A percentile compares a stretch with the other conserved stretches of the same genome.
Conservation (phyloP, 2,329 filamentous ascomycete species). For the Sporothrix sp. region DNA sequence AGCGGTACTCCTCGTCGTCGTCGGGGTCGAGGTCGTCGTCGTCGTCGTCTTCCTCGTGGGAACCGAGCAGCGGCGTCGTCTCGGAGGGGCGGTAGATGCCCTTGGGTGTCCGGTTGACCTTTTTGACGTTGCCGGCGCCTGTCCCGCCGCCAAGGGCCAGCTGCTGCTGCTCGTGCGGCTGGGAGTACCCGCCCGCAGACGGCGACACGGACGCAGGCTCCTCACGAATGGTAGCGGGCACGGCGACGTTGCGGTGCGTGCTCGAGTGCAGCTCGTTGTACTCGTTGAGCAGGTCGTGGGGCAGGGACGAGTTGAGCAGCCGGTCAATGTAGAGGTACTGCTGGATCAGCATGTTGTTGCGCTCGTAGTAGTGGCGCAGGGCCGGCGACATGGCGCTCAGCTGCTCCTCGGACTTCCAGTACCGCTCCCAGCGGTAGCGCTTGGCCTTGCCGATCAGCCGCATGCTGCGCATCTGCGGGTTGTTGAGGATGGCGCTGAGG, state of each 20-base stretch:
- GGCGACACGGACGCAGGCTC: conserved; percentile 35
- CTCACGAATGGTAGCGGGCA: conserved; percentile 69
- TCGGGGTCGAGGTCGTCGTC: conserved; percentile 34
- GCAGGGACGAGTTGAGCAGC: conserved; percentile 82
- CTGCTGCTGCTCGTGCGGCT: conserved; percentile 1
- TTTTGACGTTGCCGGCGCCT: conserved; percentile 27
- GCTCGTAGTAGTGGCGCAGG: conserved; percentile 81
- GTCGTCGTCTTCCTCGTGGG: conserved; percentile 33
- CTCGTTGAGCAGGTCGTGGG: conserved; percentile 83
- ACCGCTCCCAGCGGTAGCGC: conserved; percentile 74
- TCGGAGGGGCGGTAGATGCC: conserved; percentile 74
- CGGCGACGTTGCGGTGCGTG: conserved; percentile 44
- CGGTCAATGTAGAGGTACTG: conserved; percentile 92
- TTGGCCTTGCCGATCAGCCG: conserved; percentile 83
- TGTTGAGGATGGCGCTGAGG: conserved; percentile 48
- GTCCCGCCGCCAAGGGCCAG: neutral
- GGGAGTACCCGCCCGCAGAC: conserved; percentile 19
- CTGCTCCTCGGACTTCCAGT: conserved; percentile 74
- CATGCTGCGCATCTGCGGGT: conserved; percentile 71
- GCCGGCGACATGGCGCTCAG: conserved; percentile 60
- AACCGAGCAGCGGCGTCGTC: conserved; percentile 52
- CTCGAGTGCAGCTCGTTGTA: conserved; percentile 58
- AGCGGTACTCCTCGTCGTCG: conserved; percentile 30
- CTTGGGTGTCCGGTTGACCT: conserved; percentile 69
- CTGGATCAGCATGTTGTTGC: conserved; percentile 78